phyloP scores from a whole-genome alignment of 1,284 basidiomycete species.

The Cystobasidium sp. region DNA sequence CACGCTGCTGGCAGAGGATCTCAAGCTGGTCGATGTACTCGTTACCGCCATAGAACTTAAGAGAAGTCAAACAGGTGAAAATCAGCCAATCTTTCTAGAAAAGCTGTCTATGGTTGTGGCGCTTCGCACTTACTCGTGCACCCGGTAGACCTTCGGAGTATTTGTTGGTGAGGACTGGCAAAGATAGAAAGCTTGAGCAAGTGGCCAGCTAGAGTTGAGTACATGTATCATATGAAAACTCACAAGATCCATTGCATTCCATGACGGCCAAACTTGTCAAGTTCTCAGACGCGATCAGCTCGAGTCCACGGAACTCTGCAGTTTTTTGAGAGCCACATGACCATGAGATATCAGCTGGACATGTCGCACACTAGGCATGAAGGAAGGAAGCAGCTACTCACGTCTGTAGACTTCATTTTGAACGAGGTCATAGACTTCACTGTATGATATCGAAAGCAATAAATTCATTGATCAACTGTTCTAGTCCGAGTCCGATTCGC shows the following conservation, averaged over 20 bases:
- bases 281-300: slow-evolving; percentile 97
- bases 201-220: background rate
- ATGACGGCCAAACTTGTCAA: slow-evolving; percentile 90
- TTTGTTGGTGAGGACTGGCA: slow-evolving; percentile 49
- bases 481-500: background rate
- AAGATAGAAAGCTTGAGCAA: background rate
- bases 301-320: slow-evolving; percentile 90
- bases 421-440: slow-evolving; percentile 94
- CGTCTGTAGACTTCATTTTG: slow-evolving; percentile 93
- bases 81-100: background rate
- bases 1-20: slow-evolving; percentile 90
- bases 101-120: slow-evolving; percentile 8
- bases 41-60: slow-evolving; percentile 53
- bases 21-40: slow-evolving; percentile 94
- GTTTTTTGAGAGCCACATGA: slow-evolving; percentile 42
- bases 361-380: background rate
- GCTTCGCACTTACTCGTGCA: slow-evolving; percentile 88
- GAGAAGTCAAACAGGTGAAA: background rate
- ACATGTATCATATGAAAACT: background rate
- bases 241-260: slow-evolving; percentile 87
- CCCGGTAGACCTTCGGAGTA: slow-evolving; percentile 65
- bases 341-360: slow-evolving; percentile 1
- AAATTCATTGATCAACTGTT: background rate
- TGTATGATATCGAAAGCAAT: slow-evolving; percentile 68
- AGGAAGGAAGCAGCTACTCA: background rate